Evolutionary conservation across 441 rosid genomes (phyloP).

Genomic region (Hypseocharis bilobata): DNA sequence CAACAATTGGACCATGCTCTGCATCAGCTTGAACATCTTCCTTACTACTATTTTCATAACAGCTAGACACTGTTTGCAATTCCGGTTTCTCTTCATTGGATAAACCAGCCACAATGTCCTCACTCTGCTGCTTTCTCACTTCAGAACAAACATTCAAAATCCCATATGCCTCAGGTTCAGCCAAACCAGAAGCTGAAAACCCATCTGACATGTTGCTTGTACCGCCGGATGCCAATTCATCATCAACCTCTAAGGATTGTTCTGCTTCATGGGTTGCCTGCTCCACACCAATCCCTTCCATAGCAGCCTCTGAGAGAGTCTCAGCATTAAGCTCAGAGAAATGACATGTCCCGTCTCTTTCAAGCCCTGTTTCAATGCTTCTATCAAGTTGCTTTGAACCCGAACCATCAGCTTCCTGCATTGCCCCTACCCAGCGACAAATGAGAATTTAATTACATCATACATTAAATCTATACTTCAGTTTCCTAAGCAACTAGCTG

Average conservation of each 20-base stretch:
- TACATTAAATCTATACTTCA: constrained; percentile 34
- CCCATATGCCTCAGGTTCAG: constrained; percentile 23
- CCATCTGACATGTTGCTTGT: constrained; percentile 28
- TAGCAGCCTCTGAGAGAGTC: constrained; percentile 26
- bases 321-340: constrained; percentile 24
- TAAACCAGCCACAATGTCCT: constrained; percentile 24
- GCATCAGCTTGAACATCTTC: constrained; percentile 24
- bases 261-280: constrained; percentile 29
- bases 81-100: constrained; percentile 28
- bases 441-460: constrained; percentile 56
- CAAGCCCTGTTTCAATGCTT: constrained; percentile 27
- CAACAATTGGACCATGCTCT: constrained; percentile 26
- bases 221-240: constrained; percentile 23
- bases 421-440: constrained; percentile 86
- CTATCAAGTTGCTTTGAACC: constrained; percentile 36
- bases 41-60: constrained; percentile 18
- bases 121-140: constrained; percentile 21
- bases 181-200: constrained; percentile 20
- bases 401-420: constrained; percentile 77
- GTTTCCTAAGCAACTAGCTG: constrained; percentile 19
- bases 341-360: constrained; percentile 21
- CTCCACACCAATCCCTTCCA: constrained; percentile 20
- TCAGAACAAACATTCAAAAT: constrained; percentile 26
- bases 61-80: constrained; percentile 19
- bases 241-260: constrained; percentile 27